Percentiles rank a stretch among this genome's conserved stretches.
Evolutionary conservation across 306 rosid genomes (phyloP).

Genomic region (Rosa lucieae): DNA sequence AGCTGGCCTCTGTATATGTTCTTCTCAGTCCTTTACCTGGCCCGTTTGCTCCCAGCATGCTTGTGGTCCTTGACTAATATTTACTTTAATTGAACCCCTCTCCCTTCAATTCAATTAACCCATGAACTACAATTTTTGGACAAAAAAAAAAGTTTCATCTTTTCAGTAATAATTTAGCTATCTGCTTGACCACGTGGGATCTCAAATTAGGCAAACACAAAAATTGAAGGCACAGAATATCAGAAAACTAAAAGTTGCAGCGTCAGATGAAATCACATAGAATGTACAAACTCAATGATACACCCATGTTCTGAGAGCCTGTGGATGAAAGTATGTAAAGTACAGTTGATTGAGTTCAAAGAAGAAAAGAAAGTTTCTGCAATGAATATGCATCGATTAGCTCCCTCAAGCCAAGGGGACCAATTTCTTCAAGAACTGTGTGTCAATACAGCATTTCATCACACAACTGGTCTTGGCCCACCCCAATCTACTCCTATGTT

Average conservation of each 20-base stretch:
- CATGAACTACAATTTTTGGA: neutral
- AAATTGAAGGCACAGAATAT: neutral
- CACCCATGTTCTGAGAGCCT: constrained; percentile 37
- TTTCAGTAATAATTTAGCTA: neutral
- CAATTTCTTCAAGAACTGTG: constrained; percentile 41
- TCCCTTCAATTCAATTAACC: neutral
- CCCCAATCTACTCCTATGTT: constrained; percentile 67
- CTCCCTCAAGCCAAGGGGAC: constrained; percentile 44
- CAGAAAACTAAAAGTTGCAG: constrained; percentile 16
- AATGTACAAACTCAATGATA: constrained; percentile 21
- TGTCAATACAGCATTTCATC: constrained; percentile 39
- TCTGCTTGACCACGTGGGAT: constrained; percentile 8
- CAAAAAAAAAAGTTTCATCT: neutral
- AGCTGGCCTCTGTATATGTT: neutral
- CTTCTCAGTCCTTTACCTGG: neutral
- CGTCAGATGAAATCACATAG: neutral
- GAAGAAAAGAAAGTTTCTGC: constrained; percentile 35
- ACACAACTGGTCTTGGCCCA: constrained; percentile 46
- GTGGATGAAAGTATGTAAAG: constrained; percentile 35
- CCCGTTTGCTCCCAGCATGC: constrained; percentile 21
- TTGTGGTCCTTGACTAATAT: constrained; percentile 24
- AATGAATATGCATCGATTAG: constrained; percentile 58
- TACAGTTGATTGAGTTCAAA: constrained; percentile 24
- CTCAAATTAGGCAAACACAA: neutral
- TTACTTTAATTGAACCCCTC: neutral